A percentile compares a stretch with the other conserved stretches of the same genome.
These are phyloP conservation scores for Avena eriantha DNA, from an alignment of 176 grass and related monocot species.

Conservation along the genomic window DNA sequence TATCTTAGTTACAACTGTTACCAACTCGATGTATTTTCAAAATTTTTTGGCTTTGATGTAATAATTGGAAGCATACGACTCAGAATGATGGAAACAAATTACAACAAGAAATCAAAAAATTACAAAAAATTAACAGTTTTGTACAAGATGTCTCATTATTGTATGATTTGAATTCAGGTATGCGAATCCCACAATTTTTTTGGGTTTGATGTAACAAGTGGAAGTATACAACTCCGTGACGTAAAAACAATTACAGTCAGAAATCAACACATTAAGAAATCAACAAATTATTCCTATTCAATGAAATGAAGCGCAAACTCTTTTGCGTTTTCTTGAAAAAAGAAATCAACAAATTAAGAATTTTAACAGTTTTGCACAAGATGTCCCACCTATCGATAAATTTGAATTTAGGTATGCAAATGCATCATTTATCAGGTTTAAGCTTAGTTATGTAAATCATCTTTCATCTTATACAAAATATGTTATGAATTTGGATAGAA, in stretches of 20 bases:
- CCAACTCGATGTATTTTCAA: not conserved
- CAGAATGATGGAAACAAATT: not conserved
- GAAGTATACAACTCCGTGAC: not conserved
- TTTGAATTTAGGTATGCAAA: not conserved
- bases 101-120: not conserved
- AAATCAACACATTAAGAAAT: not conserved
- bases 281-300: too few relatives aligned
- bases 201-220: not conserved
- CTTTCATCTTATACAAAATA: slow-evolving; percentile 7
- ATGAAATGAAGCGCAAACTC: too few relatives aligned
- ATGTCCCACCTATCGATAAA: slow-evolving; percentile 19
- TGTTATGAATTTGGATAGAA: slow-evolving; percentile 32
- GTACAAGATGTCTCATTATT: not conserved
- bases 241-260: not conserved
- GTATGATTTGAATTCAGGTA: not conserved
- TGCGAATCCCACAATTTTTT: not conserved
- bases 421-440: slow-evolving; percentile 30
- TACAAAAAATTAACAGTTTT: slow-evolving; percentile 6
- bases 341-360: too few relatives aligned
- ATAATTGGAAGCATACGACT: not conserved
- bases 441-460: not conserved
- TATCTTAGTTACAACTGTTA: slow-evolving; percentile 1
- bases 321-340: too few relatives aligned
- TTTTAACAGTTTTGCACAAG: slow-evolving; percentile 14
- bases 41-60: not conserved